A percentile compares a stretch with the other conserved stretches of the same genome.
These are phyloP conservation scores for Bathelium albidoporum DNA, from an alignment of 495 filamentous ascomycete genomes.

Conservation along the genomic window DNA sequence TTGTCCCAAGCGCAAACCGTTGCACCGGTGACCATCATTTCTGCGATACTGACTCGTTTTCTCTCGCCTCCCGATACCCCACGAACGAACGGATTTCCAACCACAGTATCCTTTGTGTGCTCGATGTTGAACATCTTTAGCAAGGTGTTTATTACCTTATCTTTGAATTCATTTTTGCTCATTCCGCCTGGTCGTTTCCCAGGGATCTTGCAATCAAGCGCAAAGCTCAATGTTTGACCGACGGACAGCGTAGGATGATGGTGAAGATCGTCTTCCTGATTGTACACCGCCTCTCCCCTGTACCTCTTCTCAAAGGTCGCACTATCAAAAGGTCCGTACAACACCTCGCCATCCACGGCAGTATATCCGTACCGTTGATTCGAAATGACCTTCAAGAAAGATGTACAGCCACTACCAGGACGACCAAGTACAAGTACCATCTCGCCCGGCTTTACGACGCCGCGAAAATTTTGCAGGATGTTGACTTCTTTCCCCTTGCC, in stretches of 20 bases:
- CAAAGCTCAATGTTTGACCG: slow-evolving; percentile 73
- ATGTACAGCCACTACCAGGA: slow-evolving; percentile 80
- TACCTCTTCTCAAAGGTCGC: slow-evolving; percentile 53
- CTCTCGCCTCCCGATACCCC: slow-evolving; percentile 81
- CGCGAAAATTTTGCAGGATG: slow-evolving; percentile 47
- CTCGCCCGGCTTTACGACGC: slow-evolving; percentile 64
- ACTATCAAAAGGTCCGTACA: slow-evolving; percentile 63
- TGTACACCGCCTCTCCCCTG: slow-evolving; percentile 77
- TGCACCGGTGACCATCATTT: slow-evolving; percentile 61
- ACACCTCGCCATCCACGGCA: slow-evolving; percentile 61
- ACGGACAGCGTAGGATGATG: slow-evolving; percentile 66
- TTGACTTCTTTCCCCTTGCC: slow-evolving; percentile 56
- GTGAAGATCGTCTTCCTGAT: slow-evolving; percentile 74
- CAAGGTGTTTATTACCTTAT: slow-evolving; percentile 57
- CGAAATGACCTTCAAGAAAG: slow-evolving; percentile 74
- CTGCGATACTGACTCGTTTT: slow-evolving; percentile 65
- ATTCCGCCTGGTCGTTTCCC: slow-evolving; percentile 59
- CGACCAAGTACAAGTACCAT: slow-evolving; percentile 85
- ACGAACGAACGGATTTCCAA: slow-evolving; percentile 70
- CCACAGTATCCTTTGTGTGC: slow-evolving; percentile 69
- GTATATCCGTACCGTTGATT: slow-evolving; percentile 77
- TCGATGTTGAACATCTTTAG: slow-evolving; percentile 83
- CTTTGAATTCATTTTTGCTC: slow-evolving; percentile 57
- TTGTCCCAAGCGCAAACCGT: slow-evolving; percentile 76
- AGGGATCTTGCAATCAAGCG: slow-evolving; percentile 70